Percentiles rank a stretch among this genome's conserved stretches.
Conservation (phyloP, 2,329 filamentous ascomycete species). For the Claviceps fusiformis region DNA sequence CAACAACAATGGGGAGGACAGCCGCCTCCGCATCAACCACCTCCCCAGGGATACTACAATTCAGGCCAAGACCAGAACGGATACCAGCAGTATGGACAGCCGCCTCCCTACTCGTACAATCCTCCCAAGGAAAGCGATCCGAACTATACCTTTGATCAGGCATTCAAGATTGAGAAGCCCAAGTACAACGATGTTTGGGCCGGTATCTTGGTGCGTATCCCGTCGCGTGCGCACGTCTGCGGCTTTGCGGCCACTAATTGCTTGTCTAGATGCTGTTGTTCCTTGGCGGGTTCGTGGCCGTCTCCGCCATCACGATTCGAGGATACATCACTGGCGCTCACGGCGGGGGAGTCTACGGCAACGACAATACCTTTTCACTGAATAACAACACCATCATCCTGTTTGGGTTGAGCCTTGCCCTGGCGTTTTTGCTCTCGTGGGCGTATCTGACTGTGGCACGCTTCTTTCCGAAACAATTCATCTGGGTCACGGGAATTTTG, state of each 20-base stretch:
- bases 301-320: constrained; percentile 62
- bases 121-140: constrained; percentile 26
- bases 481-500: constrained; percentile 82
- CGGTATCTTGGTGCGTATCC: constrained; percentile 50
- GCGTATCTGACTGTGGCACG: constrained; percentile 65
- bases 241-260: not conserved
- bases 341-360: constrained; percentile 61
- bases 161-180: constrained; percentile 70
- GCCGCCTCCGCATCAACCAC: constrained; percentile 8
- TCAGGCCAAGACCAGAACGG: constrained; percentile 10
- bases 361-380: constrained; percentile 50
- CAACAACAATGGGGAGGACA: not conserved
- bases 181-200: constrained; percentile 90
- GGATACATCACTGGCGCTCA: constrained; percentile 54
- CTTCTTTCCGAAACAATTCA: constrained; percentile 74
- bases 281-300: constrained; percentile 59
- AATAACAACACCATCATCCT: constrained; percentile 77
- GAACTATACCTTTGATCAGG: constrained; percentile 57
- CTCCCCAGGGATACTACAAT: constrained; percentile 5
- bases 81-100: constrained; percentile 16
- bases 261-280: constrained; percentile 48
- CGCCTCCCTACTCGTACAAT: constrained; percentile 22
- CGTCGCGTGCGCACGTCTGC: not conserved
- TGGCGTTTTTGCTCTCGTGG: constrained; percentile 63
- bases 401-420: constrained; percentile 63